These are phyloP conservation scores for Erodium chrysanthum DNA, from an alignment of 441 rosid species.

Conservation along the genomic window DNA sequence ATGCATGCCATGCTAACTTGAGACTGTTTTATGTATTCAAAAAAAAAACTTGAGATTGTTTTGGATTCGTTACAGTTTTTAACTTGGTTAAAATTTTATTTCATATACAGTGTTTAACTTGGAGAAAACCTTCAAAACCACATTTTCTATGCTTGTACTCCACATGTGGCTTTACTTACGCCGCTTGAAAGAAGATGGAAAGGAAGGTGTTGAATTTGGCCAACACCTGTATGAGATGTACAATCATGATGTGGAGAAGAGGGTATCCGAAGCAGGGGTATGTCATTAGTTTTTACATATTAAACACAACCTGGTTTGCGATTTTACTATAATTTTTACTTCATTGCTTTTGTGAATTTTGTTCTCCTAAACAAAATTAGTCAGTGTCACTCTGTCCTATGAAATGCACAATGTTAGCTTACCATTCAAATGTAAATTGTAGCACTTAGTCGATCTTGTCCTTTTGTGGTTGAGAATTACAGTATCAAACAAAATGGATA, in stretches of 20 bases:
- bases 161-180: constrained; percentile 86
- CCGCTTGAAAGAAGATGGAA: constrained; percentile 77
- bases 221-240: constrained; percentile 81
- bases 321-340: background rate
- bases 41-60: no score
- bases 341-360: background rate
- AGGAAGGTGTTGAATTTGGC: constrained; percentile 86
- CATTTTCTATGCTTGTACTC: constrained; percentile 75
- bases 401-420: no score
- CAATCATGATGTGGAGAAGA: constrained; percentile 78
- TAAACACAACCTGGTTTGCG: background rate
- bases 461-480: no score
- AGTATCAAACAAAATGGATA: no score
- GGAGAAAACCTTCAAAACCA: constrained; percentile 85
- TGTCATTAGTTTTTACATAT: constrained; percentile 19
- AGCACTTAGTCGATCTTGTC: no score
- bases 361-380: background rate
- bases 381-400: background rate
- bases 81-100: background rate
- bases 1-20: background rate
- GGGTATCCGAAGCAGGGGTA: constrained; percentile 96
- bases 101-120: constrained; percentile 65
- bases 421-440: no score
- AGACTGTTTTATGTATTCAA: no score
- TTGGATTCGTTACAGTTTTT: constrained; percentile 6